Base-by-base conservation (phyloP, 2,329 filamentous ascomycete genomes). In the Coniochaeta ligniaria region DNA sequence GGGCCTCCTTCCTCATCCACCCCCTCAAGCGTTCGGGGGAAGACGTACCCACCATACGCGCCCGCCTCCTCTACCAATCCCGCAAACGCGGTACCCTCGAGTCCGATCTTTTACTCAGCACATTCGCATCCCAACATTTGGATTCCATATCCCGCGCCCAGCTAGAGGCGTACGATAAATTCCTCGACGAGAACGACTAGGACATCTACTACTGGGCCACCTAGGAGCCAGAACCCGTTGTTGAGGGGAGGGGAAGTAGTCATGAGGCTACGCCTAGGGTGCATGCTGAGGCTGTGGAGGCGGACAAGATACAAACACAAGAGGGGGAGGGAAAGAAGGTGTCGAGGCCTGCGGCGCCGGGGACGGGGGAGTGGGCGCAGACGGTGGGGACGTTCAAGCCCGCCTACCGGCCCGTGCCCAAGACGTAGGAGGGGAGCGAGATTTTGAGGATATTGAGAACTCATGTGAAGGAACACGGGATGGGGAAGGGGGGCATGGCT, bases 121-220 rank as follows among this genome's bases (percentile, higher is more conserved):
- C 95, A 66, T 99, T 99, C 73, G 95, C n/a, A n/a, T n/a, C n/a
- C 95, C 65, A 86, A 94, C 66, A 79, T 81, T 59, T 83, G 96
- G 75, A 81, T 50, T 78, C 78, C 63, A 96, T 99, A 90, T 84
- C 83, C 1, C 74, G 79, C 7, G 75, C 80, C 58, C 90, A 96
- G 71, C 86, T 98, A 67, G 76, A 84, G 68, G 85, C 96, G 75
- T 98, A 95, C 79, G 94, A 98, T 74, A 79, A 83, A 31, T 96
- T 99, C 80, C 86, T 99, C 60, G 95, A 99, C 75, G 95, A 99
- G 78, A 99, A 99, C 76, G 95, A 99, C 79, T 99, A 95, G 95
- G 95, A 99, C 74, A 97, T 99, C 63, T 99, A 99, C 82, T 99
- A 99, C 82, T 99, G 95, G 95, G 92, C 91, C 3, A 99, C 95